Percentiles rank a stretch among this genome's conserved stretches.
Conservation (phyloP, 2,329 filamentous ascomycete genomes). For the Alternaria conjuncta region DNA sequence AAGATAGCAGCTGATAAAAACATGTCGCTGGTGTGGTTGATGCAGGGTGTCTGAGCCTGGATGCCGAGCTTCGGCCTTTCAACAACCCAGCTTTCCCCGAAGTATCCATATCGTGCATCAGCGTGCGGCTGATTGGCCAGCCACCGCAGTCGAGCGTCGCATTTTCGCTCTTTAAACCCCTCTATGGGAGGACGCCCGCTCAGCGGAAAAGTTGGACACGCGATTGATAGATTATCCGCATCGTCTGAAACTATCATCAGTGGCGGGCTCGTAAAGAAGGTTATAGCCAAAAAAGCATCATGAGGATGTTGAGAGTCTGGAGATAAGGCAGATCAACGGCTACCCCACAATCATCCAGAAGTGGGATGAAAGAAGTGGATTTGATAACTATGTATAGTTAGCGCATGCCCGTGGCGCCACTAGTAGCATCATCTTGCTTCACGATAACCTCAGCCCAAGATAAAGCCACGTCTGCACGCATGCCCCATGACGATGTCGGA, state of each 20-base stretch:
- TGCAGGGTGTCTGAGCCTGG: conserved; percentile 23
- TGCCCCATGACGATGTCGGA: conserved; percentile 21
- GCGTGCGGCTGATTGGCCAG: conserved; percentile 27
- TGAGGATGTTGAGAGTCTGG: conserved; percentile 14
- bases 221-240: conserved; percentile 14
- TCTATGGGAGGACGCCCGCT: conserved; percentile 35
- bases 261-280: conserved; percentile 5
- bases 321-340: conserved; percentile 20
- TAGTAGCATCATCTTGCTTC: conserved; percentile 29
- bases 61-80: conserved; percentile 31
- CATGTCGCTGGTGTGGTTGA: conserved; percentile 28
- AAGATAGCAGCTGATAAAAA: conserved; percentile 41
- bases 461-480: conserved; percentile 28
- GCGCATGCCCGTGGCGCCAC: conserved; percentile 6
- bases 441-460: conserved; percentile 23
- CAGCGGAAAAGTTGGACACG: conserved; percentile 34
- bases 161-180: conserved; percentile 15
- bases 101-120: conserved; percentile 25
- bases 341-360: conserved; percentile 23
- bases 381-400: conserved; percentile 20
- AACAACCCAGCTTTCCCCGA: conserved; percentile 10
- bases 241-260: conserved; percentile 10
- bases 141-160: neutral
- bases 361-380: conserved; percentile 19
- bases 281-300: conserved; percentile 8